A percentile compares a stretch with the other conserved stretches of the same genome.
Conservation (phyloP, 805 yeast species). For the Sungouiella blattae region DNA sequence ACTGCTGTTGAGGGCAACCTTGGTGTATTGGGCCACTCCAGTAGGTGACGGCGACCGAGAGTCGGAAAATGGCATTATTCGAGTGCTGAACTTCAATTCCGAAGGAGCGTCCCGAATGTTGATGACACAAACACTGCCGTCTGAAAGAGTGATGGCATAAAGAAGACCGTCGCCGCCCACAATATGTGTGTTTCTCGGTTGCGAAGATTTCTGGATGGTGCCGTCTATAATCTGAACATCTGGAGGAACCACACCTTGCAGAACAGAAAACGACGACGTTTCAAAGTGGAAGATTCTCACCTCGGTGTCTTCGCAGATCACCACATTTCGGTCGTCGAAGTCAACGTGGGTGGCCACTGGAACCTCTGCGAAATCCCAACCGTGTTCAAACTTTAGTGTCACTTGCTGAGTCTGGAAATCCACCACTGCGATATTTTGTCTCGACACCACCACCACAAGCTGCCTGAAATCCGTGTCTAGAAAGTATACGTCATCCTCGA, state of each 20-base stretch:
- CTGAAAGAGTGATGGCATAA: conserved; percentile 35
- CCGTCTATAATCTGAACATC: conserved; percentile 14
- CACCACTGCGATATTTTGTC: conserved; percentile 14
- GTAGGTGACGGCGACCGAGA: conserved; percentile 15
- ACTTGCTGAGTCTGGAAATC: conserved; percentile 13
- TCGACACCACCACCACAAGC: conserved; percentile 20
- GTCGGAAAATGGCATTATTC: conserved; percentile 15
- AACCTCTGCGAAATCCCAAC: conserved; percentile 10
- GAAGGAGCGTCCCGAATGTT: conserved; percentile 32
- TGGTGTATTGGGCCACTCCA: conserved; percentile 22
- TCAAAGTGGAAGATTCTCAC: conserved; percentile 26
- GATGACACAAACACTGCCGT: conserved; percentile 40
- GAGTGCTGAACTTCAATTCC: conserved; percentile 8
- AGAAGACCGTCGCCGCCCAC: conserved; percentile 43
- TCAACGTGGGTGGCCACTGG: conserved; percentile 24
- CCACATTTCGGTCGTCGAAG: conserved; percentile 27
- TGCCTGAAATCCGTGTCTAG: conserved; percentile 26
- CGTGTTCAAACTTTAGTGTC: conserved; percentile 12
- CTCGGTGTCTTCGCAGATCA: conserved; percentile 17
- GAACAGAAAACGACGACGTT: too few species aligned
- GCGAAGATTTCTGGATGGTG: conserved; percentile 8
- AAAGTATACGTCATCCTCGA: too few species aligned
- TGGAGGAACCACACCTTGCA: too few species aligned
- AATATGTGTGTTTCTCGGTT: conserved; percentile 16
- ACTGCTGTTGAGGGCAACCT: conserved; percentile 31